Conservation (phyloP, 345 rosid genomes). For the Gossypium anomalum region DNA sequence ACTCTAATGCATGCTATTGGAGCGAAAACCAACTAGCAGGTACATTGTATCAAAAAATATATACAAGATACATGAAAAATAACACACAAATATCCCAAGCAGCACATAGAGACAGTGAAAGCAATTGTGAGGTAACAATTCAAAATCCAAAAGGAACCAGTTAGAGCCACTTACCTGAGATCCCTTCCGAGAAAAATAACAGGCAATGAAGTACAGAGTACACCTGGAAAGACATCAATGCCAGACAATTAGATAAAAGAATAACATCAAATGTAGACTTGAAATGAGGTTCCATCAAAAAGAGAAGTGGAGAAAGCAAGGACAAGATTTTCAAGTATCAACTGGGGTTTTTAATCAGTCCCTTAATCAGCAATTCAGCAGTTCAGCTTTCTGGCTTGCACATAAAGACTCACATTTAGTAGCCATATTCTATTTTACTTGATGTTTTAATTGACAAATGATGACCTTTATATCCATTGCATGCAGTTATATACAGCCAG, state of each 20-base stretch:
- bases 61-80: not conserved
- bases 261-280: not conserved
- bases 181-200: constrained; percentile 75
- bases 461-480: not conserved
- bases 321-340: not conserved
- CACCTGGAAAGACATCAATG: constrained; percentile 51
- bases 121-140: not conserved
- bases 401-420: not conserved
- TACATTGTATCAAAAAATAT: not conserved
- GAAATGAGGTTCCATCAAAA: constrained; percentile 5
- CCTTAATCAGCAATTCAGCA: not conserved
- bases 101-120: not conserved
- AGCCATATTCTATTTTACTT: not conserved
- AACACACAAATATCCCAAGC: not conserved
- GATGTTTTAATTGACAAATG: not conserved
- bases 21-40: not conserved
- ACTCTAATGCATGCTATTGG: not conserved
- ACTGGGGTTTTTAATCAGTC: not conserved
- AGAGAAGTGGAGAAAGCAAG: not conserved
- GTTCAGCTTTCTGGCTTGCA: constrained; percentile 3
- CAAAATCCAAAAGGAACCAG: constrained; percentile 14
- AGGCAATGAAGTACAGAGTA: constrained; percentile 67
- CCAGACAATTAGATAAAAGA: constrained; percentile 13
- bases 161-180: constrained; percentile 65
- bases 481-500: not conserved